Evolutionary conservation across 768 basidiomycete species (phyloP), one percentile per base, ranked within the genome.

Genomic region (Hemileccinum impolitum): DNA sequence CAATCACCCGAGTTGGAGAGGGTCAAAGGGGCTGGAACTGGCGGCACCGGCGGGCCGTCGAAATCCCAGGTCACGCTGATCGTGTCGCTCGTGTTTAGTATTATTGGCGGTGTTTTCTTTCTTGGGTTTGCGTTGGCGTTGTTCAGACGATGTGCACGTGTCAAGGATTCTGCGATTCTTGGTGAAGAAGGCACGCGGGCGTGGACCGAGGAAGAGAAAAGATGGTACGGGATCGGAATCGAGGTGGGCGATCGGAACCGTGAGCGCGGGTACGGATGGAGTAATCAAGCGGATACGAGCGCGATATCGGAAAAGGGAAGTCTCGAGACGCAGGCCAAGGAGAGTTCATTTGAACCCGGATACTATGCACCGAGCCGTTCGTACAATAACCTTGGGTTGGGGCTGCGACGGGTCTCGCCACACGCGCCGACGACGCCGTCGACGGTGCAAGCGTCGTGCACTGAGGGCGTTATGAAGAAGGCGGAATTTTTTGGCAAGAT

Each of bases 401-500:
- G 76, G 6, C 68, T 84, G 30, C 74, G 74, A 45, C 75, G 81
- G 5, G 72, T 79, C 18, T 63, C 70, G 18, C 78, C 75, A 39
- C 72, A 71, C 7, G 75, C 67, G 37, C 79, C 75, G 45, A 71
- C 73, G 13, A 76, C 71, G 37, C 50, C 65, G 44, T 52, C 53
- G 54, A 63, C 60, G 53, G 58, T 63, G 55, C 58, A 68, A 26
- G 60, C 58, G 3, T 61, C 61, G 28, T 67, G 64, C 43, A 43
- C 74, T 48, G 76, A 83, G 8, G 78, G 75, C 9, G 72, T 84
- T 34, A 82, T 87, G 76, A 83, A 76, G 62, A 90, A 88, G 64
- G 73, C 70, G 15, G 84, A 87, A 60, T 88, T 89, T 59, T 55
- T 88, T 45, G 74, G 75, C n/a, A 77, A 72, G 62, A 74, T 89